A percentile compares a stretch with the other conserved stretches of the same genome.
Evolutionary conservation across 1,139 yeast genomes (phyloP).

Genomic region (Saccharomycopsis crataegensis): DNA sequence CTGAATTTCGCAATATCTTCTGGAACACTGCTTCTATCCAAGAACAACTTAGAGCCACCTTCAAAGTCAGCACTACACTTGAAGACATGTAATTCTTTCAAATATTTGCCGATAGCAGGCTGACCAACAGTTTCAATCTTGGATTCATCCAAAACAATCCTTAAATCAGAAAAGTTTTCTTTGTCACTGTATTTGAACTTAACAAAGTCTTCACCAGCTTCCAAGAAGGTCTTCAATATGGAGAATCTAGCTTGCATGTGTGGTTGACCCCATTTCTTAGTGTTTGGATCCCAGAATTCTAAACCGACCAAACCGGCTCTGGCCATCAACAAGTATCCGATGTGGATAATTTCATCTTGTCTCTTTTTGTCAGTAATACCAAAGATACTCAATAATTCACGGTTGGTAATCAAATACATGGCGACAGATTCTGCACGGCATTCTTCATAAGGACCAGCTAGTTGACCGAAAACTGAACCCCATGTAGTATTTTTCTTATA

Average conservation of each 20-base stretch:
- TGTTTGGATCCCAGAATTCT: slow-evolving; percentile 80
- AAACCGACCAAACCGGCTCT: slow-evolving; percentile 78
- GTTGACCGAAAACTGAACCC: slow-evolving; percentile 72
- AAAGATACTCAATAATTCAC: slow-evolving; percentile 61
- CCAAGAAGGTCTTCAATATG: slow-evolving; percentile 65
- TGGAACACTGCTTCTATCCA: slow-evolving; percentile 59
- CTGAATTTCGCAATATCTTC: slow-evolving; percentile 58
- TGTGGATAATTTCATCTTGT: slow-evolving; percentile 55
- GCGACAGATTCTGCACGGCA: slow-evolving; percentile 92
- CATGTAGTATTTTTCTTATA: slow-evolving; percentile 81
- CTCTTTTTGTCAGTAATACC: slow-evolving; percentile 52
- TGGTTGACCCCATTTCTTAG: slow-evolving; percentile 89
- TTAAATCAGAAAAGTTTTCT: slow-evolving; percentile 50
- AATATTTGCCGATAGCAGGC: slow-evolving; percentile 63
- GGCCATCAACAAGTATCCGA: slow-evolving; percentile 75
- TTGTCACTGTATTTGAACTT: slow-evolving; percentile 41
- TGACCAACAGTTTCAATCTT: slow-evolving; percentile 65
- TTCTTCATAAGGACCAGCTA: slow-evolving; percentile 85
- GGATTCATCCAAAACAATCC: slow-evolving; percentile 48
- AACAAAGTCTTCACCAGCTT: slow-evolving; percentile 58
- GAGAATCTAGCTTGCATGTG: slow-evolving; percentile 92
- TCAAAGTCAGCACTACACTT: slow-evolving; percentile 69
- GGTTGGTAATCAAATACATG: slow-evolving; percentile 65
- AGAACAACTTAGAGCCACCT: slow-evolving; percentile 56
- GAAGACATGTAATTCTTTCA: slow-evolving; percentile 65